Evolutionary conservation across 495 filamentous ascomycete genomes (phyloP).

Genomic region (Melanomma pulvis-pyrius): DNA sequence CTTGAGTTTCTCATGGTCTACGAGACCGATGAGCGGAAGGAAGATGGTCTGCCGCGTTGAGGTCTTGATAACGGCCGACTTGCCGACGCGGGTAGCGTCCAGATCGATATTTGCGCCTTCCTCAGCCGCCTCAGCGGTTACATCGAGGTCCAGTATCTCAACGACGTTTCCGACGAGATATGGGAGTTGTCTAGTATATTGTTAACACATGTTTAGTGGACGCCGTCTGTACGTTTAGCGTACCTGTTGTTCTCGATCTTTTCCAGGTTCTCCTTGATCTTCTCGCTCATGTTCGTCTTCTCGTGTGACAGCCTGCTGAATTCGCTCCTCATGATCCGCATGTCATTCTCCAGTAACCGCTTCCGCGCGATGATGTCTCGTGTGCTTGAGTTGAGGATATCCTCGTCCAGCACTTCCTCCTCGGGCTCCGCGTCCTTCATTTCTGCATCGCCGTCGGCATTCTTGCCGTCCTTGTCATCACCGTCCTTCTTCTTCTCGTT

Average conservation of each 20-base stretch:
- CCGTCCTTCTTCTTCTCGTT: constrained; percentile 57
- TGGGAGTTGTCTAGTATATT: constrained; percentile 77
- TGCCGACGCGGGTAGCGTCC: constrained; percentile 93
- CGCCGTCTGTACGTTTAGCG: background rate
- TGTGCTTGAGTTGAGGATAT: constrained; percentile 88
- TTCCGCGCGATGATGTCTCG: constrained; percentile 86
- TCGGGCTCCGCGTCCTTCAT: constrained; percentile 84
- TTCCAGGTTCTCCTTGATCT: constrained; percentile 97
- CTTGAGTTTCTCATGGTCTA: constrained; percentile 90
- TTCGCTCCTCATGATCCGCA: constrained; percentile 98
- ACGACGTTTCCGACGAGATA: constrained; percentile 99
- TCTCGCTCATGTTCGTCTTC: constrained; percentile 91
- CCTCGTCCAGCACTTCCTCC: constrained; percentile 72
- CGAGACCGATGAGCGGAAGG: constrained; percentile 94
- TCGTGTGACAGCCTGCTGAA: constrained; percentile 92
- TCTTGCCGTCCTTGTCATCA: constrained; percentile 55
- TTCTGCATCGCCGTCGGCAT: constrained; percentile 69
- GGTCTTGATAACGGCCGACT: constrained; percentile 99
- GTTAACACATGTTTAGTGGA: background rate
- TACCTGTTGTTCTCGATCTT: constrained; percentile 99
- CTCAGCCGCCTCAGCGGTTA: constrained; percentile 91
- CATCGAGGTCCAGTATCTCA: constrained; percentile 93
- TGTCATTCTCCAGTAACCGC: constrained; percentile 92
- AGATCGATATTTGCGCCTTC: constrained; percentile 98
- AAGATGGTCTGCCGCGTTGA: constrained; percentile 99